A percentile compares a stretch with the other conserved stretches of the same genome.
Evolutionary conservation across 257 asterid genomes (phyloP).

Genomic region (Capsicum rhomboideum): DNA sequence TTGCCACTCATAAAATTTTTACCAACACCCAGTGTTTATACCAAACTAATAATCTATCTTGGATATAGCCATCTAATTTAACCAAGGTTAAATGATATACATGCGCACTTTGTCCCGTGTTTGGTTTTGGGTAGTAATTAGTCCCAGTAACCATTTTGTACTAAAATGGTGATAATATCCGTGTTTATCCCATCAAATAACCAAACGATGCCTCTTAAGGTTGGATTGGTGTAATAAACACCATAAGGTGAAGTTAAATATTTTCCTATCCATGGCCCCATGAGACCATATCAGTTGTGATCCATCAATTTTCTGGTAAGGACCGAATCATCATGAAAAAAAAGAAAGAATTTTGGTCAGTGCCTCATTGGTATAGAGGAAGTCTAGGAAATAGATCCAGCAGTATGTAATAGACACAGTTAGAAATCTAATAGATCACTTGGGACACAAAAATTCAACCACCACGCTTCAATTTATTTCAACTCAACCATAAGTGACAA

Average conservation of each 20-base stretch:
- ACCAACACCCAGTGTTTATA: background rate
- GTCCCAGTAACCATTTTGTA: too few relatives aligned
- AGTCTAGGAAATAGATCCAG: background rate
- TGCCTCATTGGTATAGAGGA: background rate
- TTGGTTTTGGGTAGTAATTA: too few relatives aligned
- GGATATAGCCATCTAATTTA: background rate
- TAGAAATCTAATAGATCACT: background rate
- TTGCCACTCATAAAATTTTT: background rate
- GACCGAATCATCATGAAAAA: background rate
- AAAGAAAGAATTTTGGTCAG: background rate
- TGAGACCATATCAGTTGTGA: background rate
- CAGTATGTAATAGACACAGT: background rate
- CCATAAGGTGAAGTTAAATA: background rate
- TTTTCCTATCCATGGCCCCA: background rate
- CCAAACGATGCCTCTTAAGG: too few relatives aligned
- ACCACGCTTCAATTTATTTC: background rate
- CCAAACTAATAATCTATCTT: background rate
- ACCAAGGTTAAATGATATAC: background rate
- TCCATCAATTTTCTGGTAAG: background rate
- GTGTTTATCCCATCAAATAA: too few relatives aligned
- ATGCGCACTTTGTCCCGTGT: background rate
- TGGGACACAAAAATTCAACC: background rate
- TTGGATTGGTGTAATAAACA: background rate
- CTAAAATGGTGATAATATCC: too few relatives aligned
- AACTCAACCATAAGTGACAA: background rate